Conservation (phyloP, 805 yeast species). For the Blastobotrys parvus region DNA sequence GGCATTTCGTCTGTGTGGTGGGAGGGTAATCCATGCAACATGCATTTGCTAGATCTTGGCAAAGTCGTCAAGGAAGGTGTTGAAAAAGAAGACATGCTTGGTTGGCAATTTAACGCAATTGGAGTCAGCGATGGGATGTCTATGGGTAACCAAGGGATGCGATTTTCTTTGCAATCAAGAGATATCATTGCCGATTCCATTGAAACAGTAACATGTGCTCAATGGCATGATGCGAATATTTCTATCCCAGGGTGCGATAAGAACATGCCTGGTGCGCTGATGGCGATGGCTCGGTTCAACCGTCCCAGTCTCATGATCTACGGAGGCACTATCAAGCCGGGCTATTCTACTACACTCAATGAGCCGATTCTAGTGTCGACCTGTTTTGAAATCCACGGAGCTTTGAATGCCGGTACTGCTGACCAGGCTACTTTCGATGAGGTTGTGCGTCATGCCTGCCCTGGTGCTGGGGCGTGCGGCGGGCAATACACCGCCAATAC, state of each 20-base stretch:
- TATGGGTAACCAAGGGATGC: constrained; percentile 95
- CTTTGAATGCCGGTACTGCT: constrained; percentile 65
- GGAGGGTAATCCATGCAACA: constrained; percentile 97
- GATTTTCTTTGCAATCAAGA: constrained; percentile 88
- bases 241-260: constrained; percentile 93
- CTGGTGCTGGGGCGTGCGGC: constrained; percentile 98
- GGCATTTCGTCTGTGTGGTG: constrained; percentile 98
- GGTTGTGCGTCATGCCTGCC: constrained; percentile 80
- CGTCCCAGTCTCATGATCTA: constrained; percentile 82
- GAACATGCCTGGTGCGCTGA: constrained; percentile 84
- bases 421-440: constrained; percentile 67
- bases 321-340: constrained; percentile 89
- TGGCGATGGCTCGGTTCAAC: constrained; percentile 87
- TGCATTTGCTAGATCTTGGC: constrained; percentile 86
- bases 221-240: constrained; percentile 88
- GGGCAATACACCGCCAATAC: constrained; percentile 99
- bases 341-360: constrained; percentile 42
- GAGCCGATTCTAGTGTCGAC: constrained; percentile 83
- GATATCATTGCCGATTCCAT: constrained; percentile 95
- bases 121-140: constrained; percentile 98
- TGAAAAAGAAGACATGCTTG: constrained; percentile 78
- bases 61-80: constrained; percentile 68
- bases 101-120: constrained; percentile 93
- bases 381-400: constrained; percentile 91
- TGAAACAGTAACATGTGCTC: constrained; percentile 91